Conservation (phyloP, 257 asterid species). For the Ilex aquifolium region DNA sequence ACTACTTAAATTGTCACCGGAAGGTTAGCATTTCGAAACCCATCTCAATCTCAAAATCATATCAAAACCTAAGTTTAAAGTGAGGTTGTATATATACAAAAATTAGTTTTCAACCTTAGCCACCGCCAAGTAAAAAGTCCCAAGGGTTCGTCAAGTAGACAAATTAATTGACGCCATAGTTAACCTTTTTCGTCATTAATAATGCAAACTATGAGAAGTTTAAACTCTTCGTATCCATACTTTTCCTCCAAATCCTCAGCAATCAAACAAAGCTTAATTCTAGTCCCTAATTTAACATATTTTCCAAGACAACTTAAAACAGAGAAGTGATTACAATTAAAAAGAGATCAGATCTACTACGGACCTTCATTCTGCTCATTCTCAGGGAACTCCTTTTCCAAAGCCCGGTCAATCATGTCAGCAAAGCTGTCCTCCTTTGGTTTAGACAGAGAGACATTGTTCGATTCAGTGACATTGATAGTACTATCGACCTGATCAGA, state of each 20-base stretch:
- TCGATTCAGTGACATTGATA: constrained; percentile 32
- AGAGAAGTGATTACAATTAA: neutral
- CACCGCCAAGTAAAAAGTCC: too few relatives aligned
- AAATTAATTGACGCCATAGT: too few relatives aligned
- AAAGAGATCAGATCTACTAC: constrained; percentile 31
- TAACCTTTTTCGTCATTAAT: neutral
- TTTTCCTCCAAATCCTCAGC: too few relatives aligned
- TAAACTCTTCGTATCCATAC: neutral
- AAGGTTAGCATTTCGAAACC: too few relatives aligned
- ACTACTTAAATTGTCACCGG: too few relatives aligned
- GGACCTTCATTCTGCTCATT: constrained; percentile 81
- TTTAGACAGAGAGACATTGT: constrained; percentile 36
- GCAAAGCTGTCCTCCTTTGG: constrained; percentile 80
- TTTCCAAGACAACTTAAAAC: constrained; percentile 5
- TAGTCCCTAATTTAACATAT: constrained; percentile 9
- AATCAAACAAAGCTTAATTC: neutral
- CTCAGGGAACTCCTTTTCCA: constrained; percentile 89
- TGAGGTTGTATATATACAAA: too few relatives aligned
- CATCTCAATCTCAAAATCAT: too few relatives aligned
- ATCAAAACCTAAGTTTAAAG: too few relatives aligned
- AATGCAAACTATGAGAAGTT: neutral
- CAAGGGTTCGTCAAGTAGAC: too few relatives aligned
- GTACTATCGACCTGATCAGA: constrained; percentile 15
- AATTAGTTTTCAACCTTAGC: too few relatives aligned
- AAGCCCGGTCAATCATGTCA: constrained; percentile 93